phyloP scores from a whole-genome alignment of 768 basidiomycete species.

The Naganishia vishniacii region DNA sequence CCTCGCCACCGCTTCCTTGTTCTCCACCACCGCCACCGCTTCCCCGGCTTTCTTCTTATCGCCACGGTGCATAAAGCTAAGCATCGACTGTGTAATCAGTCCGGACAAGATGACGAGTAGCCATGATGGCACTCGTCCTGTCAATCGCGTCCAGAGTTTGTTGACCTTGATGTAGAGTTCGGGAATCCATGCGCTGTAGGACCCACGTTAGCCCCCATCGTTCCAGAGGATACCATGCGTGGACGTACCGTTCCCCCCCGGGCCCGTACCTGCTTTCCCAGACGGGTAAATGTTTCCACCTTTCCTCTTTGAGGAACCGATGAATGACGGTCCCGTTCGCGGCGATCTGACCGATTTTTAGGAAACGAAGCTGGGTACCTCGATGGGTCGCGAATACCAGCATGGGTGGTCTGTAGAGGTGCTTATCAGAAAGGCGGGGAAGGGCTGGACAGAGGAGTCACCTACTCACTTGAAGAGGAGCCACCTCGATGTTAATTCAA shows the following conservation, averaged over 20 bases:
- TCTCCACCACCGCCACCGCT: too few relatives aligned
- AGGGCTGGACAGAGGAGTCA: not conserved
- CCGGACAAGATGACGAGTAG: constrained; percentile 14
- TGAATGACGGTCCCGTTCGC: constrained; percentile 60
- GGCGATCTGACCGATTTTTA: constrained; percentile 61
- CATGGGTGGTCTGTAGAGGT: constrained; percentile 63
- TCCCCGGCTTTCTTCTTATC: not conserved
- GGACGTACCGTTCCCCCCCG: constrained; percentile 64
- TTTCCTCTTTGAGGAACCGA: constrained; percentile 62
- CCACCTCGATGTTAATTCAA: constrained; percentile 78
- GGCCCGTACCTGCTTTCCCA: constrained; percentile 70
- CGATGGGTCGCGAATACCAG: constrained; percentile 66
- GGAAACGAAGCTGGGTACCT: constrained; percentile 76
- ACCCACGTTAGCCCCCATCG: not conserved
- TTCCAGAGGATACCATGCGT: too few relatives aligned
- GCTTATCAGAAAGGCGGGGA: not conserved
- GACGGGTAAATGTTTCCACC: constrained; percentile 59
- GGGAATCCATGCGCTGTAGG: constrained; percentile 14
- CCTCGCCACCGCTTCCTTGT: not conserved
- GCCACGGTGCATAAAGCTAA: constrained; percentile 20
- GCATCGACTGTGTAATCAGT: constrained; percentile 17
- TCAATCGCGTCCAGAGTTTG: constrained; percentile 20
- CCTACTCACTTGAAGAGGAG: constrained; percentile 65
- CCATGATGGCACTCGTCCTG: constrained; percentile 23
- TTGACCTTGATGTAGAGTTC: constrained; percentile 18